Percentiles rank a stretch among this genome's conserved stretches.
phyloP scores from a whole-genome alignment of 2,329 filamentous ascomycete species.

The Leptographium radiaticola region DNA sequence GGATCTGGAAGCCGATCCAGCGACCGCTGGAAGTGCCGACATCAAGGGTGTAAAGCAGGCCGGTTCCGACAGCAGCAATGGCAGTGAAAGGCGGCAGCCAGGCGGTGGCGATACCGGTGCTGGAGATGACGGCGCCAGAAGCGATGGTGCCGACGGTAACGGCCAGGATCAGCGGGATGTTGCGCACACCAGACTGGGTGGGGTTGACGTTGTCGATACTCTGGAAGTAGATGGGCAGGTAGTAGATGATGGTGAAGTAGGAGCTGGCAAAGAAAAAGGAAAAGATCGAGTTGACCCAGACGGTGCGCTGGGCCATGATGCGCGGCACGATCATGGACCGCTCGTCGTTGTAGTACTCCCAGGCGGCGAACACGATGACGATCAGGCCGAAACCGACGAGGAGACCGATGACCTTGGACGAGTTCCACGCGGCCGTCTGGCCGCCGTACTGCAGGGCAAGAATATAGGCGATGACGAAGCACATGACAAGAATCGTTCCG shows the following conservation, averaged over 20 bases:
- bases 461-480: constrained; percentile 23
- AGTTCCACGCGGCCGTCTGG: constrained; percentile 22
- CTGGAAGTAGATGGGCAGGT: constrained; percentile 40
- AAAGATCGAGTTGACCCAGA: constrained; percentile 28
- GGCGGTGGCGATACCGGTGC: constrained; percentile 18
- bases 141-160: constrained; percentile 23
- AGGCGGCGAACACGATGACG: constrained; percentile 17
- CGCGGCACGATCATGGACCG: constrained; percentile 35
- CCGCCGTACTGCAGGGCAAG: constrained; percentile 31
- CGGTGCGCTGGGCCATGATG: constrained; percentile 27
- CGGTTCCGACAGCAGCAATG: constrained; percentile 22
- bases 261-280: constrained; percentile 28
- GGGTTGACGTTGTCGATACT: constrained; percentile 27
- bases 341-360: constrained; percentile 26
- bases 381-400: constrained; percentile 18
- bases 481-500: constrained; percentile 26
- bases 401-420: constrained; percentile 20
- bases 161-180: constrained; percentile 26
- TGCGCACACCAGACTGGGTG: constrained; percentile 23
- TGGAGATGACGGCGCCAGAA: constrained; percentile 20
- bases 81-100: constrained; percentile 24
- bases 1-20: constrained; percentile 36
- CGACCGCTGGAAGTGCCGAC: constrained; percentile 17
- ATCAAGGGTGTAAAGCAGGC: constrained; percentile 25
- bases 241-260: constrained; percentile 30